A percentile compares a stretch with the other conserved stretches of the same genome.
Conservation (phyloP, 345 rosid genomes). For the Draba incana region DNA sequence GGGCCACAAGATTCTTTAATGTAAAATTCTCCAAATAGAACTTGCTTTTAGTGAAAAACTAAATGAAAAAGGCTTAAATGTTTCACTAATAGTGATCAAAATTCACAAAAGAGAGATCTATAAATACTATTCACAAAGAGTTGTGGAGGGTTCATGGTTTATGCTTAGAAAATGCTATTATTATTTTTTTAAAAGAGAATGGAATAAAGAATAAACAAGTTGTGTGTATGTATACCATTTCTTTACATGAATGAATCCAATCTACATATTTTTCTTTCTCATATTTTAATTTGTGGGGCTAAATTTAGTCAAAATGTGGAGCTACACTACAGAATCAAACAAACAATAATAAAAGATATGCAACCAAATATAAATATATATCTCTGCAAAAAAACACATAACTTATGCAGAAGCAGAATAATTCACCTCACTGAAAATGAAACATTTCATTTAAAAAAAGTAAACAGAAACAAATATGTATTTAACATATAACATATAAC, state of each 20-base stretch:
- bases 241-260: slow-evolving; percentile 30
- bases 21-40: slow-evolving; percentile 34
- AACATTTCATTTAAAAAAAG: background rate
- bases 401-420: slow-evolving; percentile 20
- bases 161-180: slow-evolving; percentile 38
- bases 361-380: slow-evolving; percentile 5
- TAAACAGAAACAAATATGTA: slow-evolving; percentile 13
- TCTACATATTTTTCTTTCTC: background rate
- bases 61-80: slow-evolving; percentile 20
- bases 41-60: slow-evolving; percentile 36
- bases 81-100: slow-evolving; percentile 16
- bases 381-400: slow-evolving; percentile 36
- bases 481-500: background rate
- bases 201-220: slow-evolving; percentile 24
- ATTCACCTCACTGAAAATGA: background rate
- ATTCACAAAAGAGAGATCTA: slow-evolving; percentile 20
- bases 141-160: slow-evolving; percentile 35
- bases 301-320: slow-evolving; percentile 42
- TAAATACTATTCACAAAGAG: slow-evolving; percentile 18
- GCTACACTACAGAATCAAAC: slow-evolving; percentile 36
- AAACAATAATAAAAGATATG: slow-evolving; percentile 22
- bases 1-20: slow-evolving; percentile 34
- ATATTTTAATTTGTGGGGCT: slow-evolving; percentile 10
- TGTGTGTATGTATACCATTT: slow-evolving; percentile 23
- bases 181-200: background rate